phyloP scores from a whole-genome alignment of 345 rosid genomes.

The Limnanthes douglasii region DNA sequence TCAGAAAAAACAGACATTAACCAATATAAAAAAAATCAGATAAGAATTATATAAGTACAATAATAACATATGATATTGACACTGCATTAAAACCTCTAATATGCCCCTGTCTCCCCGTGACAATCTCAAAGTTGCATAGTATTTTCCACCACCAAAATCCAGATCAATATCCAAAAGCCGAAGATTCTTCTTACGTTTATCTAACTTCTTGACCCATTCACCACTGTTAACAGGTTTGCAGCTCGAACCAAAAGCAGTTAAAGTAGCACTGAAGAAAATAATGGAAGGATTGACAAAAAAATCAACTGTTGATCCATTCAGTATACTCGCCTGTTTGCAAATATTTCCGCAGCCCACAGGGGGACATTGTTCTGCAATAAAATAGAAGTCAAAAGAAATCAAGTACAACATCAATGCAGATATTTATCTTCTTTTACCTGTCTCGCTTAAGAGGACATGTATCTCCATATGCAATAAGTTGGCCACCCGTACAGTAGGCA shows the following conservation, averaged over 20 bases:
- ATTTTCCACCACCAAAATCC: constrained; percentile 77
- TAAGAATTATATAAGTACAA: too few relatives aligned
- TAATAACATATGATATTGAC: not conserved
- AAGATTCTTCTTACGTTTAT: constrained; percentile 37
- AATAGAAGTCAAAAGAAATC: constrained; percentile 11
- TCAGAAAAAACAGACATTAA: constrained; percentile 1
- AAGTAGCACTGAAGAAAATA: constrained; percentile 48
- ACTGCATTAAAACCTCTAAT: constrained; percentile 51
- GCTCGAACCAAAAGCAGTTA: constrained; percentile 39
- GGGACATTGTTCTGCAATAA: constrained; percentile 32
- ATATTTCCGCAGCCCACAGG: constrained; percentile 18
- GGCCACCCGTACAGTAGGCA: constrained; percentile 74
- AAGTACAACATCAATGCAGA: constrained; percentile 7
- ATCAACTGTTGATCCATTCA: constrained; percentile 52
- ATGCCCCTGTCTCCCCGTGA: constrained; percentile 73
- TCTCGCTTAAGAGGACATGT: constrained; percentile 47
- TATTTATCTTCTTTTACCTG: constrained; percentile 34
- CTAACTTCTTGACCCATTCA: constrained; percentile 76
- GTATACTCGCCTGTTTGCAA: constrained; percentile 69
- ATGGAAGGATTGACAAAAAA: constrained; percentile 73
- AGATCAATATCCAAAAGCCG: constrained; percentile 55
- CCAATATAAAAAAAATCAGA: not conserved
- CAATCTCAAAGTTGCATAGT: constrained; percentile 57
- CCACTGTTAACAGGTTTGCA: constrained; percentile 77
- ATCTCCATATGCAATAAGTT: constrained; percentile 60